Base-by-base conservation (phyloP, 139 green algal genomes). In the Mesotaenium endlicherianum region DNA sequence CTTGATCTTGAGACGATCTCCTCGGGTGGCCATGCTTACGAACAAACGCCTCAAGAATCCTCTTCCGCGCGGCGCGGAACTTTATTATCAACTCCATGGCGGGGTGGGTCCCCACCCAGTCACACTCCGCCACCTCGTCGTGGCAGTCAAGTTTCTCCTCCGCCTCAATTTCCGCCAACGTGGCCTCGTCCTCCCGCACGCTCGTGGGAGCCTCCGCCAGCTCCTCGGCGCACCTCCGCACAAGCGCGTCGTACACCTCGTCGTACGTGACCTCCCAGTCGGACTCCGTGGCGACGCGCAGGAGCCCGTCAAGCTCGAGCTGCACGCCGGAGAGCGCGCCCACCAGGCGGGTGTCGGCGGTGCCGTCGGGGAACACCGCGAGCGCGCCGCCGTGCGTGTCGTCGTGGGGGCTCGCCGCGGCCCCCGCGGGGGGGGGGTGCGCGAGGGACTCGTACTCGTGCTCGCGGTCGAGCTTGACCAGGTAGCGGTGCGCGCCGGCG, bases 11-110 rank as follows among this genome's bases (percentile, higher is more conserved):
- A n/a, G n/a, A n/a, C n/a, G n/a, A n/a, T n/a, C n/a, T n/a, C n/a
- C n/a, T n/a, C n/a, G n/a, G n/a, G n/a, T n/a, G n/a, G n/a, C n/a
- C n/a, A n/a, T n/a, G n/a, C n/a, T n/a, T n/a, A n/a, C n/a, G 60
- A 11, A 72, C 60, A 11, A 72, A 38, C 11, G 41, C 60, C 43
- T 72, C 60, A 14, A 72, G 60, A 72, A 47, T 47, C 60, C 41
- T 72, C 11, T 72, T 72, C 11, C 43, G 41, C 6, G 43, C 60
- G 36, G 43, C 43, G 11, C 60, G 60, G 60, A 47, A 72, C 11
- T 72, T 36, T 36, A 72, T 72, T 6, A 38, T 72, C 60, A 72
- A 72, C 8, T 72, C 60, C 6, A 72, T 72, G 50, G 26, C 60
- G 43, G 41, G 60, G 50, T 26, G 20, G 26, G 20, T 34, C 41